These are phyloP conservation scores for Chalciporus chontae DNA, from an alignment of 768 basidiomycete genomes.

Conservation along the genomic window DNA sequence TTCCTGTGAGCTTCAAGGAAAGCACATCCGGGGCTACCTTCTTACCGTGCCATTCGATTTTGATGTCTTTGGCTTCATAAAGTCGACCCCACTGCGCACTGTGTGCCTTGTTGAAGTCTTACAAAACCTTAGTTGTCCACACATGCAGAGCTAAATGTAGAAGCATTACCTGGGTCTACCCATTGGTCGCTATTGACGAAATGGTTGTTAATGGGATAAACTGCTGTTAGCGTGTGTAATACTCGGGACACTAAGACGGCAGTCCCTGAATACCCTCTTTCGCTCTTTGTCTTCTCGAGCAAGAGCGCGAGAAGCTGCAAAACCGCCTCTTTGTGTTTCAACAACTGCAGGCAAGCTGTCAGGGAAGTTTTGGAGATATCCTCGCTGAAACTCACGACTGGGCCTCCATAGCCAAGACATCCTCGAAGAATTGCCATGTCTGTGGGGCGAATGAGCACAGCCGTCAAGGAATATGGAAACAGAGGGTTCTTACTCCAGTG, in stretches of 20 bases:
- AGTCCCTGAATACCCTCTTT: slow-evolving; percentile 82
- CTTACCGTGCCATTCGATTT: slow-evolving; percentile 84
- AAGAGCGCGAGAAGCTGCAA: slow-evolving; percentile 61
- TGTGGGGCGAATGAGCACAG: slow-evolving; percentile 24
- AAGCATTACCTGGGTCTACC: slow-evolving; percentile 61
- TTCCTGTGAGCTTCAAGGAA: slow-evolving; percentile 6
- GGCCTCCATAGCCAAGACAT: slow-evolving; percentile 72
- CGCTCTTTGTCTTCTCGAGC: slow-evolving; percentile 77
- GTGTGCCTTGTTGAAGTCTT: slow-evolving; percentile 63
- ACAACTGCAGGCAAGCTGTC: slow-evolving; percentile 42
- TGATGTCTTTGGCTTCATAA: slow-evolving; percentile 74
- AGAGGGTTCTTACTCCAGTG: slow-evolving; percentile 75
- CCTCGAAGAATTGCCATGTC: slow-evolving; percentile 82
- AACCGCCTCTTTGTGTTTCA: slow-evolving; percentile 66
- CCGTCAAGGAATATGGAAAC: background rate
- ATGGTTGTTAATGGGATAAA: slow-evolving; percentile 74
- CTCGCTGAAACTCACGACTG: slow-evolving; percentile 41
- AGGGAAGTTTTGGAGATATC: background rate
- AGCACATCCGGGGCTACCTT: background rate
- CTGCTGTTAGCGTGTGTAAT: slow-evolving; percentile 67
- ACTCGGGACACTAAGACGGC: slow-evolving; percentile 75
- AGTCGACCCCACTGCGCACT: slow-evolving; percentile 76
- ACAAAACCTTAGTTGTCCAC: background rate
- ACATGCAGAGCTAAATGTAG: slow-evolving; percentile 3
- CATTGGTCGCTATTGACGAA: slow-evolving; percentile 84